Conservation (phyloP, 176 grass and related monocot genomes). For the Lolium multiflorum region DNA sequence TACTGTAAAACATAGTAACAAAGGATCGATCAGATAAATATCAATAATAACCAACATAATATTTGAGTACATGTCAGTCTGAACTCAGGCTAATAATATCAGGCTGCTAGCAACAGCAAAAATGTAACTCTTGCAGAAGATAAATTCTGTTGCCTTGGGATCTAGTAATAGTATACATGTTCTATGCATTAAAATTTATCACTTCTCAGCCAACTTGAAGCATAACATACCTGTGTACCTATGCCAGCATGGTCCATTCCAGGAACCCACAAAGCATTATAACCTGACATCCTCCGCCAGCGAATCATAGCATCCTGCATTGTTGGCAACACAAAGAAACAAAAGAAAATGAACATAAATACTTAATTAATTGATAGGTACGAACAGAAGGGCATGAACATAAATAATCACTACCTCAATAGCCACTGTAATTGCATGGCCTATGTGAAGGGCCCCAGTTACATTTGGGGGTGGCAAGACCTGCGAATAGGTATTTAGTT, state of each 20-base stretch:
- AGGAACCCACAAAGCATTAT: conserved; percentile 72
- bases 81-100: conserved; percentile 21
- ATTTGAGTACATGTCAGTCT: conserved; percentile 7
- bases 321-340: conserved; percentile 28
- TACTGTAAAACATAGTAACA: background rate
- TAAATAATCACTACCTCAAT: conserved; percentile 61
- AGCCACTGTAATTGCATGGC: conserved; percentile 77
- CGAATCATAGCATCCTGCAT: conserved; percentile 72
- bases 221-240: conserved; percentile 66
- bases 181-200: background rate
- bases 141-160: background rate
- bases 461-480: conserved; percentile 53
- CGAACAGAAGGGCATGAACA: conserved; percentile 11
- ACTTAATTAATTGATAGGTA: background rate
- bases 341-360: conserved; percentile 11
- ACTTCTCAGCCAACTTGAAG: conserved; percentile 25
- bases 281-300: conserved; percentile 74
- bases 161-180: background rate
- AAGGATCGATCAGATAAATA: background rate
- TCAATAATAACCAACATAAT: conserved; percentile 6
- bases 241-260: conserved; percentile 86
- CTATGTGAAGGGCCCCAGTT: conserved; percentile 75
- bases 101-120: background rate
- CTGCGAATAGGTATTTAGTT: conserved; percentile 39
- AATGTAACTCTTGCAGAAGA: background rate